Evolutionary conservation across 208 protist genomes (phyloP), one percentile per base, ranked within the genome.

Genomic region (Wallacemonas rigidus): DNA sequence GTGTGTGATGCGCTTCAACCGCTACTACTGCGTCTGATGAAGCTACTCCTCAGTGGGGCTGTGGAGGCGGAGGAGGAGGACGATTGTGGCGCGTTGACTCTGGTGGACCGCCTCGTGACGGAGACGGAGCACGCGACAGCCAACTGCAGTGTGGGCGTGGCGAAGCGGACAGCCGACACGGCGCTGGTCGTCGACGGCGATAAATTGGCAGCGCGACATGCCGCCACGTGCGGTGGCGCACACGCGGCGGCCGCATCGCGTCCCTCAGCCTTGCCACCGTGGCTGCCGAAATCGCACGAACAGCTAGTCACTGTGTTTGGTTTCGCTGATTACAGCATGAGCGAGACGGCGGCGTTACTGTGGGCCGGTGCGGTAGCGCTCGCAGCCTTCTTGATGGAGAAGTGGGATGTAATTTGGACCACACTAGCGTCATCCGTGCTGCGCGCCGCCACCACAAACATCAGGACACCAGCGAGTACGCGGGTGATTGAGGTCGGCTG

Each of bases 331-430:
- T 87, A 88, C 75, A 44, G 74, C 41, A 72, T 57, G 26, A 80
- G 77, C 9, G 85, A 90, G 69, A 90, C 85, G 41, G 85, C 80
- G 3, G 85, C 82, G 39, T 41, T 75, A 54, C 73, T 90, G 15
- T 90, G 86, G 86, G 78, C 80, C 5, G 82, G 86, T n/a, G 77
- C 82, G 2, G 73, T 88, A 3, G 86, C 74, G 3, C 83, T 91
- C n/a, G 74, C 83, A 17, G 51, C 86, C 14, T 87, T 76, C 40
- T 67, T 86, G 26, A 53, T 82, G 5, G 86, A 88, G 53, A 35
- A 79, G 63, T 64, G 63, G 11, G 17, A 47, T 5, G 35, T 8
- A 3, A 54, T 71, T 39, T 82, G 40, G 71, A 26, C n/a, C 17
- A 67, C 54, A 3, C 11, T 35, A 50, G 39, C 41, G 12, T 9